phyloP scores from a whole-genome alignment of 2,329 filamentous ascomycete genomes.

The Diaporthe vaccinii region DNA sequence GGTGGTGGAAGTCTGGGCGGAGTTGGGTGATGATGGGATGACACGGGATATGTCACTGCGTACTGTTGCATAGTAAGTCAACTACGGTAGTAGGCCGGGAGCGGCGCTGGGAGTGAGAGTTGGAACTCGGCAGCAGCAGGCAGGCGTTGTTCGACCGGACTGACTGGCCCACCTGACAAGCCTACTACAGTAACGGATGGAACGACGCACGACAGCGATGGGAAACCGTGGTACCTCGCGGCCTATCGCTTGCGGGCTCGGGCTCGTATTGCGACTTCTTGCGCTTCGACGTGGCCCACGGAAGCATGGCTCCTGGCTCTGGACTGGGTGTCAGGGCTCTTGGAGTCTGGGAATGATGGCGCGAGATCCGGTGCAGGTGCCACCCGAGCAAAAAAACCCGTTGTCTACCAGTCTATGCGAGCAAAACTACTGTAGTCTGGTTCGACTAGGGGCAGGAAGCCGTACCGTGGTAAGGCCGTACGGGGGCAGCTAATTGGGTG shows the following conservation, averaged over 20 bases:
- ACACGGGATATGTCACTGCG: not conserved
- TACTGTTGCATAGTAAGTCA: not conserved
- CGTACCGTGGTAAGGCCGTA: conserved; percentile 1
- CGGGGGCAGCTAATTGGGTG: not conserved
- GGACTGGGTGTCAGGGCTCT: no score
- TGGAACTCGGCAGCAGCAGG: not conserved
- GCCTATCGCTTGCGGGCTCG: not conserved
- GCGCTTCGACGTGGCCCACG: conserved; percentile 19
- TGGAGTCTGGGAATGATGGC: not conserved
- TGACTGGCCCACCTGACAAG: not conserved
- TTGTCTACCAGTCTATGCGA: not conserved
- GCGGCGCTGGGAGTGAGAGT: not conserved
- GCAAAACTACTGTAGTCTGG: not conserved
- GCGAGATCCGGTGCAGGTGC: not conserved
- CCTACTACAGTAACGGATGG: not conserved
- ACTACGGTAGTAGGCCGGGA: not conserved
- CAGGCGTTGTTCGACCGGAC: no score
- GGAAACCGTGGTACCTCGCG: not conserved
- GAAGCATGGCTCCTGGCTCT: not conserved
- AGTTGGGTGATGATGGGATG: not conserved
- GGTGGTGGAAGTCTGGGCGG: not conserved
- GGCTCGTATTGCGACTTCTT: not conserved
- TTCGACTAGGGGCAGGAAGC: not conserved
- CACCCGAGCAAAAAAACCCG: not conserved
- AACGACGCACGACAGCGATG: not conserved